These are phyloP conservation scores for Penicillium canariense DNA, from an alignment of 495 filamentous ascomycete genomes.

Conservation along the genomic window DNA sequence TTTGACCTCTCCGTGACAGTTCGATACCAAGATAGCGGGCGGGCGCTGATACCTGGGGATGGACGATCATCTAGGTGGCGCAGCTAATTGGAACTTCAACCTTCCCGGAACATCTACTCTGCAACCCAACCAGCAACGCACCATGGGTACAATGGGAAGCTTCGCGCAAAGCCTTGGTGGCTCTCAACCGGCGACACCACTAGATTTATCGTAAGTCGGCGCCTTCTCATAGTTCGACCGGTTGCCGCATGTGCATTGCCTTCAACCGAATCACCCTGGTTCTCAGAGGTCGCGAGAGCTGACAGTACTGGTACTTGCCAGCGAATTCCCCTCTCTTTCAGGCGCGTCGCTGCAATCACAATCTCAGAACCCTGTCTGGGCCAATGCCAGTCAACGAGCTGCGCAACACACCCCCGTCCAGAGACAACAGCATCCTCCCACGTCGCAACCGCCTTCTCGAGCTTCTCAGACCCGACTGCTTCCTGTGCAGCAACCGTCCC, in stretches of 20 bases:
- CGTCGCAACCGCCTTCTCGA: conserved; percentile 46
- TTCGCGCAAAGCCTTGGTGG: conserved; percentile 81
- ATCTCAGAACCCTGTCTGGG: conserved; percentile 65
- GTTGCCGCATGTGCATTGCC: conserved; percentile 2
- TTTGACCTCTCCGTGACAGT: conserved; percentile 3
- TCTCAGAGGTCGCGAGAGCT: conserved; percentile 13
- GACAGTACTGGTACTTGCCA: conserved; percentile 31
- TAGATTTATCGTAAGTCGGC: conserved; percentile 77
- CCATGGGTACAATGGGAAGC: conserved; percentile 60
- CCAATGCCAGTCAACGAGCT: conserved; percentile 55
- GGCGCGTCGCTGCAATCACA: conserved; percentile 66
- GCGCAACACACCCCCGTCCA: conserved; percentile 62
- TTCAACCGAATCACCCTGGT: conserved; percentile 3
- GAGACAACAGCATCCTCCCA: conserved; percentile 59
- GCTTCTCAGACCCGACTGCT: conserved; percentile 51
- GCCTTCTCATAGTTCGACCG: background rate
- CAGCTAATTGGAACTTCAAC: conserved; percentile 72
- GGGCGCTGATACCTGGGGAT: conserved; percentile 36
- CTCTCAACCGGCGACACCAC: conserved; percentile 69
- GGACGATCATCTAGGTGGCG: conserved; percentile 52
- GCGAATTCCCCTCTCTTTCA: conserved; percentile 83
- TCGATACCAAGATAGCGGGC: conserved; percentile 6
- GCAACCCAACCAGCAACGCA: conserved; percentile 58
- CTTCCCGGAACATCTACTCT: conserved; percentile 63
- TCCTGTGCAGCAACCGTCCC: conserved; percentile 57